Base-by-base conservation (phyloP, 495 filamentous ascomycete species). In the Aspergillus baeticus region DNA sequence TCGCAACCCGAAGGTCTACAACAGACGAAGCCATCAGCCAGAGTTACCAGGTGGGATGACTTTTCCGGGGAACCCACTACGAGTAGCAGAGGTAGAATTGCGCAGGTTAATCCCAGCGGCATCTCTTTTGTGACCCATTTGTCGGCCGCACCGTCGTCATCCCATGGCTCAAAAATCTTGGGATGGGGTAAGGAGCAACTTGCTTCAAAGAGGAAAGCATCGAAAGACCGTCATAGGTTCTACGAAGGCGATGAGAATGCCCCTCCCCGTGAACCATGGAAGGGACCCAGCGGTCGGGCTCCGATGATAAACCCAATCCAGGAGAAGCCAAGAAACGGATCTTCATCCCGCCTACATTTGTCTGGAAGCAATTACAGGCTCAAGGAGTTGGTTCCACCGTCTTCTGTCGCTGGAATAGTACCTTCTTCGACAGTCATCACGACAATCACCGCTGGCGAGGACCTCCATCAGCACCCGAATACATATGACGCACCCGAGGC, bases 11-110 rank as follows among this genome's bases (percentile, higher is more conserved):
- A 50, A 7, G 35, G 23, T 31, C n/a, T 15, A 18, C 59, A 36
- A 33, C 36, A 46, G 15, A 10, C 38, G 23, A 57, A 64, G 45
- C 39, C 54, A 26, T 55, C 57, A 23, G 64, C 45, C 35, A 68
- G 13, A 46, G 44, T 5, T 13, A 74, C 75, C 5, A 65, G 67
- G 58, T 79, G 77, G 79, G 76, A 83, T 66, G 70, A 72, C 37
- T 80, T 73, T 55, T 78, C 80, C 1, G 76, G 74, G 6, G 79
- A 81, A 44, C 76, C 77, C 36, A 78, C 75, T 7, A 65, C 63
- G 1, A 71, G 60, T 43, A 56, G 67, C 13, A 51, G 41, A 2
- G 78, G 77, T 7, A 66, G 55, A 51, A 6, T 54, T 26, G 60
- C 41, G 8, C 68, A 64, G 31, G 57, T 49, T 20, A 50, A 55